These are phyloP conservation scores for Grosmannia huntii DNA, from an alignment of 2,329 filamentous ascomycete species.

Conservation along the genomic window DNA sequence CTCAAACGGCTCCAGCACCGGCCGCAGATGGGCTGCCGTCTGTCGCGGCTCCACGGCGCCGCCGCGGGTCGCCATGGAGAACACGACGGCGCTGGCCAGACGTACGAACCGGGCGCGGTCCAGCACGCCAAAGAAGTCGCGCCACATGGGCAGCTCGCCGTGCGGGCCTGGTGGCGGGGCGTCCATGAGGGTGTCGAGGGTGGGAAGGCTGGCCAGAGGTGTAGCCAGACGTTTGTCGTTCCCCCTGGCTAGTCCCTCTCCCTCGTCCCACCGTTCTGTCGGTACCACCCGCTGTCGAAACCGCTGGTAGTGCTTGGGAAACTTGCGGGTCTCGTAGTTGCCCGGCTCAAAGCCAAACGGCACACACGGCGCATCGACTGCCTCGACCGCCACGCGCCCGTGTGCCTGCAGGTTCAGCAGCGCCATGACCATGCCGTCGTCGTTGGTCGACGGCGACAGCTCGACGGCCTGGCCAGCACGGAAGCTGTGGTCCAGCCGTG, in stretches of 20 bases:
- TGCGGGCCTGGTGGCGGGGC: neutral
- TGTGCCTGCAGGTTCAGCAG: constrained; percentile 51
- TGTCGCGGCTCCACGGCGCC: constrained; percentile 41
- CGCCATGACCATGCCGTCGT: constrained; percentile 55
- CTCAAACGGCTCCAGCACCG: constrained; percentile 51
- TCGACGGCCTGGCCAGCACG: constrained; percentile 23
- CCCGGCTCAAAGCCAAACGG: constrained; percentile 59
- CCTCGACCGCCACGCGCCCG: constrained; percentile 40
- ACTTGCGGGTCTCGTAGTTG: constrained; percentile 58
- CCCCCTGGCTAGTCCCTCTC: no score
- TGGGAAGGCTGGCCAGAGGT: no score
- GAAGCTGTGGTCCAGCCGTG: constrained; percentile 44
- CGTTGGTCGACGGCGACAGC: constrained; percentile 41
- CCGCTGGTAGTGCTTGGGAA: constrained; percentile 51
- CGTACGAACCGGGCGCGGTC: constrained; percentile 51
- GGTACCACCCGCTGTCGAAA: constrained; percentile 50
- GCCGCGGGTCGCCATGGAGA: constrained; percentile 49
- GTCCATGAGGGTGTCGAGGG: neutral
- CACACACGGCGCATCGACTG: constrained; percentile 44
- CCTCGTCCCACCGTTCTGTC: constrained; percentile 31
- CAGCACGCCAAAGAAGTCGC: constrained; percentile 50
- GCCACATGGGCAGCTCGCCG: constrained; percentile 53
- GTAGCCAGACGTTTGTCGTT: no score
- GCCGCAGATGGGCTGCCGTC: constrained; percentile 42
- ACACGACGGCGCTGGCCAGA: constrained; percentile 48